These are phyloP conservation scores for Scolecobasidium constrictum DNA, from an alignment of 2,329 filamentous ascomycete species.

Conservation along the genomic window DNA sequence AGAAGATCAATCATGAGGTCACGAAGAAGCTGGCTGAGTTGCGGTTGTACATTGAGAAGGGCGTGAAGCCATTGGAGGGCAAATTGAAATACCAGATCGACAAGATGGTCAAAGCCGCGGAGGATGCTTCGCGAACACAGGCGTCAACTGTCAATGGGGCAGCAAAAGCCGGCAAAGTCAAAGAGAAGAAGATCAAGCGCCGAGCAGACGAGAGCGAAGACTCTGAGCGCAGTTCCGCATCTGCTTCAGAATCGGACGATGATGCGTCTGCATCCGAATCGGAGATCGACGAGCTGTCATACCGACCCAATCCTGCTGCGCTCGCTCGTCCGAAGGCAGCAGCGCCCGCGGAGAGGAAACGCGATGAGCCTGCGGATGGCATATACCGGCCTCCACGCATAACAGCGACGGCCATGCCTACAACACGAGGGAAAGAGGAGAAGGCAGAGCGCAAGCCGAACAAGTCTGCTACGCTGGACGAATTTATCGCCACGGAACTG, in stretches of 20 bases:
- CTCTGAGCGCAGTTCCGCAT: conserved; percentile 25
- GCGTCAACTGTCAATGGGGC: conserved; percentile 24
- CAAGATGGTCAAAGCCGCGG: conserved; percentile 79
- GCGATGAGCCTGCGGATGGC: conserved; percentile 41
- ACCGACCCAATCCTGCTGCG: conserved; percentile 48
- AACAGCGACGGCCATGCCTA: conserved; percentile 27
- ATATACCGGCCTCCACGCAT: conserved; percentile 86
- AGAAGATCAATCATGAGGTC: conserved; percentile 50
- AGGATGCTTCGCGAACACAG: conserved; percentile 42
- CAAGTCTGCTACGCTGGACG: conserved; percentile 74
- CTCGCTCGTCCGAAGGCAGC: conserved; percentile 22
- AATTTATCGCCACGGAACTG: conserved; percentile 80
- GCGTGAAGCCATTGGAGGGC: conserved; percentile 79
- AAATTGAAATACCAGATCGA: conserved; percentile 93
- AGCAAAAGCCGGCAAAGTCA: conserved; percentile 15
- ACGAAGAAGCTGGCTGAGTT: conserved; percentile 84
- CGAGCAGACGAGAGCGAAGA: conserved; percentile 19
- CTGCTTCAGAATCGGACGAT: conserved; percentile 19
- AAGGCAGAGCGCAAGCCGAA: conserved; percentile 39
- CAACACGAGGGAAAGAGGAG: conserved; percentile 48
- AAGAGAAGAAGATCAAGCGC: conserved; percentile 14
- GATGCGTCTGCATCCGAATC: conserved; percentile 12
- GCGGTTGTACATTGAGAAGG: conserved; percentile 86
- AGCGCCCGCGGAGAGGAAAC: conserved; percentile 16
- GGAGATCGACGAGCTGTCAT: conserved; percentile 48